Conservation (phyloP, 1,284 basidiomycete genomes). For the Apiotrichum gamsii region DNA sequence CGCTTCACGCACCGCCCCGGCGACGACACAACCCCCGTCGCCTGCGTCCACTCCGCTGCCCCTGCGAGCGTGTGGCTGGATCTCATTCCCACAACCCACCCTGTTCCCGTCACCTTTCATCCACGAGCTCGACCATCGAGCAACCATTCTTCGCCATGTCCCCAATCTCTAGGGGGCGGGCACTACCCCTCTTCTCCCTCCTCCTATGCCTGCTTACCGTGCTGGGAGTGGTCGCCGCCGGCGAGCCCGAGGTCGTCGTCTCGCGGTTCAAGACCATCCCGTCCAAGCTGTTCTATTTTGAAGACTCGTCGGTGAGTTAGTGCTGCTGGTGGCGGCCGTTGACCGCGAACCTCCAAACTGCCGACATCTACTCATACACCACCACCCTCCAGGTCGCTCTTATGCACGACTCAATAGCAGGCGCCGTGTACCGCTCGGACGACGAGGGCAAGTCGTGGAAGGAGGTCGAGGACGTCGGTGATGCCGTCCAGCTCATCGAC, state of each 20-base stretch:
- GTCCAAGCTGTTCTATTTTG: constrained; percentile 80
- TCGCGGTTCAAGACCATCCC: constrained; percentile 62
- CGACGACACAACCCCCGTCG: too few relatives aligned
- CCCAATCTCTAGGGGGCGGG: background rate
- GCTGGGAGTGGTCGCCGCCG: constrained; percentile 13
- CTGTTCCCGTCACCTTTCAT: background rate
- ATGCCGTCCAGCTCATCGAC: constrained; percentile 68
- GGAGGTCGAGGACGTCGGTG: constrained; percentile 56
- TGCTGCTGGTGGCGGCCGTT: background rate
- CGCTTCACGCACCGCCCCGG: too few relatives aligned
- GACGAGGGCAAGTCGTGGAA: constrained; percentile 86
- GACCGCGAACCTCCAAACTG: too few relatives aligned
- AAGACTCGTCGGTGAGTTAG: constrained; percentile 68
- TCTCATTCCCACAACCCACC: too few relatives aligned
- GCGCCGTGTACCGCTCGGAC: constrained; percentile 69
- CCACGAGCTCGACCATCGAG: background rate
- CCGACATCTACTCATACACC: too few relatives aligned
- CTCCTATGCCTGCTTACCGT: background rate
- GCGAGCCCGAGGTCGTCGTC: constrained; percentile 45
- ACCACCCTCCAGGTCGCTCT: constrained; percentile 70
- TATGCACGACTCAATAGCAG: constrained; percentile 68
- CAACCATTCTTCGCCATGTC: background rate
- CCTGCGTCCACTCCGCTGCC: too few relatives aligned
- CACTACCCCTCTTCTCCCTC: background rate
- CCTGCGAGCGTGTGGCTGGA: too few relatives aligned